These are phyloP conservation scores for Oryza rufipogon DNA, from an alignment of 176 grass and related monocot genomes.

Conservation along the genomic window DNA sequence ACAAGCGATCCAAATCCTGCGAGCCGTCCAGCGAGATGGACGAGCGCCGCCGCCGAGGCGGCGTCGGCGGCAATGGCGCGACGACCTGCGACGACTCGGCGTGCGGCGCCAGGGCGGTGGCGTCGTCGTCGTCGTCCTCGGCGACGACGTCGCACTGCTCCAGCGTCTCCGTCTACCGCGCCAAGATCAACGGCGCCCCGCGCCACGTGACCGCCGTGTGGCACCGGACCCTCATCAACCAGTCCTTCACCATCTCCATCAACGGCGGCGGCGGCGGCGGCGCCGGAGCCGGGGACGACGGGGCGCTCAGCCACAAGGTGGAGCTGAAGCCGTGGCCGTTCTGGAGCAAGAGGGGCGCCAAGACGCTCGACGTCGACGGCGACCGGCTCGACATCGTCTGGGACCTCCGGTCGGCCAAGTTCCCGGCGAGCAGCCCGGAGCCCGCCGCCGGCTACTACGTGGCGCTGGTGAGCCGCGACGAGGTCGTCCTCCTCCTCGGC, in stretches of 20 bases:
- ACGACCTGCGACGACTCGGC: constrained; percentile 54
- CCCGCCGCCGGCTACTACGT: constrained; percentile 67
- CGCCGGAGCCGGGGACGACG: constrained; percentile 10
- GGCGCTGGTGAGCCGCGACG: constrained; percentile 64
- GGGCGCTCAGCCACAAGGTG: constrained; percentile 64
- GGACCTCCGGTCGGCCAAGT: constrained; percentile 89
- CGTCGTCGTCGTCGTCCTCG: not conserved
- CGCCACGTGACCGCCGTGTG: constrained; percentile 67
- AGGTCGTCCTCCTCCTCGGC: constrained; percentile 72
- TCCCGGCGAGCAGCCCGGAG: constrained; percentile 60
- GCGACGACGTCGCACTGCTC: constrained; percentile 63
- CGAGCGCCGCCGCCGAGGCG: constrained; percentile 7
- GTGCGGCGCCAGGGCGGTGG: constrained; percentile 26
- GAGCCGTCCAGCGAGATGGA: constrained; percentile 45
- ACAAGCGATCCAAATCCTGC: constrained; percentile 53
- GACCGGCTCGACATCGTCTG: constrained; percentile 72
- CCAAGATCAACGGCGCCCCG: constrained; percentile 55
- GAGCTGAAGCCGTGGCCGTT: constrained; percentile 98
- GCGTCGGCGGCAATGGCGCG: constrained; percentile 15
- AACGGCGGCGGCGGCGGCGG: not conserved
- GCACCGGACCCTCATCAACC: constrained; percentile 89
- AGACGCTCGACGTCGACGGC: constrained; percentile 63
- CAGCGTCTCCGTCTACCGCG: constrained; percentile 60
- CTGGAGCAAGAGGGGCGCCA: constrained; percentile 88
- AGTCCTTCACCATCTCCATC: constrained; percentile 88